These are phyloP conservation scores for Pestalotiopsis sp. DNA, from an alignment of 2,329 filamentous ascomycete species.

Conservation along the genomic window DNA sequence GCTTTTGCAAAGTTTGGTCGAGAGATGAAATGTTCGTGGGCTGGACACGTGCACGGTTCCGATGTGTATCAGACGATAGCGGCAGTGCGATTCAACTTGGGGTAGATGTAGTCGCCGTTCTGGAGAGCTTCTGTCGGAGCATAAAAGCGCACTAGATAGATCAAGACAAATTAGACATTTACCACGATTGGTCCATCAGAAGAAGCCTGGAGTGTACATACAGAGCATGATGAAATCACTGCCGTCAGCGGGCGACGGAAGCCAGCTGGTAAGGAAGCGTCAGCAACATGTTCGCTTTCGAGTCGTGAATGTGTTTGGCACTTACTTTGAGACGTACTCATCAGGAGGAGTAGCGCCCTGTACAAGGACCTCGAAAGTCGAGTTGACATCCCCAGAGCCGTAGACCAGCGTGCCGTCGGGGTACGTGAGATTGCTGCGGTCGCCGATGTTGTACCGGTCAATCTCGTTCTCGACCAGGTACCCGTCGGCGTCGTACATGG, in stretches of 20 bases:
- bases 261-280: background rate
- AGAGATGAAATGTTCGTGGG: no score
- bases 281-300: background rate
- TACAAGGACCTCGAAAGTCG: background rate
- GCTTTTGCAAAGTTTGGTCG: no score
- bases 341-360: background rate
- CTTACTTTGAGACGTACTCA: background rate
- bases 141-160: background rate
- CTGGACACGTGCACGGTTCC: no score
- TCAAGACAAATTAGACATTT: background rate
- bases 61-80: background rate
- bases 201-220: background rate
- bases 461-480: conserved; percentile 3
- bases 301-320: background rate
- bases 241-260: background rate
- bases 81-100: background rate
- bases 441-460: background rate
- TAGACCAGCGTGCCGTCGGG: background rate
- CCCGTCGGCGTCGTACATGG: background rate
- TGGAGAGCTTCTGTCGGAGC: background rate
- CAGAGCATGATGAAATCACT: background rate
- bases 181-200: background rate
- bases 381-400: background rate
- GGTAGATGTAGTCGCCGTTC: background rate
- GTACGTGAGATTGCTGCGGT: background rate